Percentiles rank a stretch among this genome's conserved stretches.
These are phyloP conservation scores for Aegilops umbellulata DNA, from an alignment of 176 grass and related monocot species.

Conservation along the genomic window DNA sequence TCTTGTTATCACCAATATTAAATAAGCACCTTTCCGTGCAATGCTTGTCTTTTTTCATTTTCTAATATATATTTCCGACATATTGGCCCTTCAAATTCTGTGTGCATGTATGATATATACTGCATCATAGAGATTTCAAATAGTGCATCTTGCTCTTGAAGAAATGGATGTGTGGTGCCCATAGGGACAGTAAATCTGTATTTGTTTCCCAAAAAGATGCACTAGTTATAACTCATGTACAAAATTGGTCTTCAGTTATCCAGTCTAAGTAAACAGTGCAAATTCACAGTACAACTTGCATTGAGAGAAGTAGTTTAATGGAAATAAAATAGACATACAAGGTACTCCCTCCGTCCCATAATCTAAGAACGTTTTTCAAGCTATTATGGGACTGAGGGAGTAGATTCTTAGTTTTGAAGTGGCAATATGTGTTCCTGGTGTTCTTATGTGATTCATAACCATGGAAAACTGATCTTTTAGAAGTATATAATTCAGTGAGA, in stretches of 20 bases:
- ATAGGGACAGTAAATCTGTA: neutral
- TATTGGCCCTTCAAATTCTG: neutral
- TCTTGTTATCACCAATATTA: neutral
- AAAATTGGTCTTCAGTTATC: neutral
- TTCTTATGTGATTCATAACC: neutral
- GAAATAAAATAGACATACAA: neutral
- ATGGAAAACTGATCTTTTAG: neutral
- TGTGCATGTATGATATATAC: neutral
- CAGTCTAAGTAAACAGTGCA: neutral
- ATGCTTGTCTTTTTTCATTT: neutral
- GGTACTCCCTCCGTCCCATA: neutral
- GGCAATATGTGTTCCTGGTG: neutral
- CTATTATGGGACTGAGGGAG: too few relatives aligned
- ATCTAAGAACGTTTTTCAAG: too few relatives aligned
- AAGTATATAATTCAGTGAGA: neutral
- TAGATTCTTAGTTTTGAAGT: constrained; percentile 6
- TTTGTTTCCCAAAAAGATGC: neutral
- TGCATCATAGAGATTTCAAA: neutral
- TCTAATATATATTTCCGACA: neutral
- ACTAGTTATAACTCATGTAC: neutral
- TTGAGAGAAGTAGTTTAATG: neutral
- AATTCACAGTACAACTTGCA: neutral
- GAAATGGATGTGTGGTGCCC: neutral
- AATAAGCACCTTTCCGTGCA: neutral
- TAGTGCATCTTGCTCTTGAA: neutral